Conservation (phyloP, 2,329 filamentous ascomycete genomes). For the Calonectria pauciramosa region DNA sequence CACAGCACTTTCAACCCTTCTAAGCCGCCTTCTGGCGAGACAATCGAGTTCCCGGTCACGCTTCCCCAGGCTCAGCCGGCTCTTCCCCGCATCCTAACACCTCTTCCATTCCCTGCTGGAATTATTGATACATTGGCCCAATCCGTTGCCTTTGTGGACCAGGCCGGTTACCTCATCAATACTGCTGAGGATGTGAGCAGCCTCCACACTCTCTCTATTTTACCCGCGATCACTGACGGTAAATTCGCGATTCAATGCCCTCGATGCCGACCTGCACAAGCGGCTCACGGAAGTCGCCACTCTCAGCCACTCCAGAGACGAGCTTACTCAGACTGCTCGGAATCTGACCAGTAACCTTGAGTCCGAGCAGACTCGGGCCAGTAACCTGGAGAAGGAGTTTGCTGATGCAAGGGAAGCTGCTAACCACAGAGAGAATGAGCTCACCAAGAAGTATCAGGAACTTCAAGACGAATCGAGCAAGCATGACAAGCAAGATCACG, state of each 20-base stretch:
- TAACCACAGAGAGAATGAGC: background rate
- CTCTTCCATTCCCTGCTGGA: conserved; percentile 27
- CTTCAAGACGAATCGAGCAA: background rate
- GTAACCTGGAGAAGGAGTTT: background rate
- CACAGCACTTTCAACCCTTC: conserved; percentile 24
- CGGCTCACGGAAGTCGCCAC: background rate
- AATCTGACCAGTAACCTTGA: background rate
- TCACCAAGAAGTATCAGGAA: conserved; percentile 1
- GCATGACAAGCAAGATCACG: background rate
- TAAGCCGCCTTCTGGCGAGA: background rate
- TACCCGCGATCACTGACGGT: background rate
- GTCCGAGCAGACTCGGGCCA: background rate
- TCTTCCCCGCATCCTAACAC: conserved; percentile 19
- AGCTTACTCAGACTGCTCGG: background rate
- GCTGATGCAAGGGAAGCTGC: background rate
- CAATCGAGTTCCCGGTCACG: conserved; percentile 25
- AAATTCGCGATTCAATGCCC: background rate
- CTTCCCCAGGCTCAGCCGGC: conserved; percentile 28
- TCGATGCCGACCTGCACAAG: conserved; percentile 19
- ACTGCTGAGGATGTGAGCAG: conserved; percentile 27
- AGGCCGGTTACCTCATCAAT: conserved; percentile 34
- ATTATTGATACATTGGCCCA: conserved; percentile 31
- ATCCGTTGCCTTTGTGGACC: conserved; percentile 28
- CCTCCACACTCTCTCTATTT: background rate
- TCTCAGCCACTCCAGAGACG: background rate